Conservation (phyloP, 805 yeast species). For the Saturnispora diversa region DNA sequence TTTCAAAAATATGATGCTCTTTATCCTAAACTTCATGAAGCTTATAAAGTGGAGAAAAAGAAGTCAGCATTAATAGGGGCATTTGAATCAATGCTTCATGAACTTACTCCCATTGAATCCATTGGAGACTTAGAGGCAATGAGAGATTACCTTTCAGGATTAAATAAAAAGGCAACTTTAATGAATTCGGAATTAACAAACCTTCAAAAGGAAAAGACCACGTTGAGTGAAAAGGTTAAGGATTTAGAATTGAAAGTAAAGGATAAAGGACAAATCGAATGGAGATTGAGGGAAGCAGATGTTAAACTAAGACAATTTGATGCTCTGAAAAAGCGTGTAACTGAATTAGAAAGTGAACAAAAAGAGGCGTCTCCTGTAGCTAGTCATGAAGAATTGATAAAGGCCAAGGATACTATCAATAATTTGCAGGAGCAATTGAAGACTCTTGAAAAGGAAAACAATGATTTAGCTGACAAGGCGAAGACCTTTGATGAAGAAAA, state of each 20-base stretch:
- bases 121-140: conserved; percentile 66
- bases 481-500: too few species aligned
- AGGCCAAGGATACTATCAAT: too few species aligned
- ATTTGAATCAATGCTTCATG: conserved; percentile 66
- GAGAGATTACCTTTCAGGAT: conserved; percentile 58
- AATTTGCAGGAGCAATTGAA: too few species aligned
- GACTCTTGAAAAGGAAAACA: too few species aligned
- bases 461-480: too few species aligned
- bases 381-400: too few species aligned
- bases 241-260: conserved; percentile 8
- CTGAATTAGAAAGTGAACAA: conserved; percentile 3
- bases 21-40: conserved; percentile 76
- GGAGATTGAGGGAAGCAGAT: conserved; percentile 28
- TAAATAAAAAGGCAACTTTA: conserved; percentile 52
- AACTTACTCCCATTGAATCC: conserved; percentile 71
- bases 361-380: too few species aligned
- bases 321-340: neutral
- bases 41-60: conserved; percentile 74
- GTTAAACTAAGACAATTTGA: conserved; percentile 9
- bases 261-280: conserved; percentile 11
- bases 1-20: conserved; percentile 83
- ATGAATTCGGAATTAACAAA: conserved; percentile 59
- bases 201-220: conserved; percentile 24
- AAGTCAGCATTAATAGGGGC: conserved; percentile 49
- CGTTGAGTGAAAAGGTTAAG: conserved; percentile 12